Conservation (phyloP, 129 eudicot species). For the Helianthus tuberosus region DNA sequence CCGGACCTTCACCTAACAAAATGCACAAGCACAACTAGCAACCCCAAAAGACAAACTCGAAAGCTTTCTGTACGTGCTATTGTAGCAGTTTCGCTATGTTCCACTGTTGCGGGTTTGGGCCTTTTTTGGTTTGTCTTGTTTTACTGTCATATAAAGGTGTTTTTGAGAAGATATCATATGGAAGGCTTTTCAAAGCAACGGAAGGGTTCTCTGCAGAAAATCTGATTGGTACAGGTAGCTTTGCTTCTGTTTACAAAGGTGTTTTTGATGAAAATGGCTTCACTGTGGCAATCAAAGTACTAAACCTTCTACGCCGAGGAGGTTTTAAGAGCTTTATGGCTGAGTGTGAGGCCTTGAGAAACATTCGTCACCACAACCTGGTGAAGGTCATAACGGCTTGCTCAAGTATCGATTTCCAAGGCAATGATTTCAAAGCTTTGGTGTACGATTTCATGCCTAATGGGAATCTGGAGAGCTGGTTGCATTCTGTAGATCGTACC, state of each 20-base stretch:
- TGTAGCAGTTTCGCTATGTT: conserved; percentile 15
- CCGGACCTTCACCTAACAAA: conserved; percentile 14
- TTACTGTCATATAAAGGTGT: not conserved
- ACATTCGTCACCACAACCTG: conserved; percentile 40
- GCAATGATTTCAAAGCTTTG: conserved; percentile 43
- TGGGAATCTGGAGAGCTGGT: conserved; percentile 40
- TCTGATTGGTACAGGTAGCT: conserved; percentile 41
- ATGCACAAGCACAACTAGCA: conserved; percentile 18
- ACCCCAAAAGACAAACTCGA: not conserved
- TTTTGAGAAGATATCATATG: conserved; percentile 33
- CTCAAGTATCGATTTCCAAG: conserved; percentile 42
- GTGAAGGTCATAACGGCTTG: conserved; percentile 42
- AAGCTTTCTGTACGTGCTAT: not conserved
- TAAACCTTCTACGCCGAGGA: conserved; percentile 32
- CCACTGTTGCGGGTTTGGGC: not conserved
- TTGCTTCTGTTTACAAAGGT: conserved; percentile 44
- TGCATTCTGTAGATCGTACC: conserved; percentile 7
- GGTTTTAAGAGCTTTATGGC: conserved; percentile 37
- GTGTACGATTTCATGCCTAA: conserved; percentile 43
- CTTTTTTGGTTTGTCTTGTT: not conserved
- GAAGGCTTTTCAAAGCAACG: conserved; percentile 32
- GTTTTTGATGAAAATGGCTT: conserved; percentile 10
- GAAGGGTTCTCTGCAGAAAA: conserved; percentile 33
- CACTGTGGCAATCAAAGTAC: conserved; percentile 41
- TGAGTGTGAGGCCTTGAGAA: conserved; percentile 40